phyloP scores from a whole-genome alignment of 805 yeast genomes.

The Ogataea nonfermentans region DNA sequence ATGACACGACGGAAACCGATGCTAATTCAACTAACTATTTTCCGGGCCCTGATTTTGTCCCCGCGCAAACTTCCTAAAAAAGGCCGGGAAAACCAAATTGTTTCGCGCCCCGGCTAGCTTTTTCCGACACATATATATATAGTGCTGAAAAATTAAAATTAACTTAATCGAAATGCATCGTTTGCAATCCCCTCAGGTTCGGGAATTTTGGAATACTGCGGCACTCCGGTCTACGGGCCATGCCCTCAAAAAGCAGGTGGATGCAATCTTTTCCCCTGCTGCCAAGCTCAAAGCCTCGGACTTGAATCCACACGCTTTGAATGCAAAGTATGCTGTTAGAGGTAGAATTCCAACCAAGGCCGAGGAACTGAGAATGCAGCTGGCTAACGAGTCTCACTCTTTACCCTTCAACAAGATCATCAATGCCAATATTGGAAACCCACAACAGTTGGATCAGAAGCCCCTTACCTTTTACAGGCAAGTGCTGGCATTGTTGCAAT shows the following conservation, averaged over 20 bases:
- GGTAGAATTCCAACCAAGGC: constrained; percentile 94
- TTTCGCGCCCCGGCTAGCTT: not conserved
- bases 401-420: constrained; percentile 78
- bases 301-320: constrained; percentile 69
- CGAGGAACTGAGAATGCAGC: constrained; percentile 66
- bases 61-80: constrained; percentile 11
- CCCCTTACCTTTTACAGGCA: constrained; percentile 96
- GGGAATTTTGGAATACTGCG: constrained; percentile 3
- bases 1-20: too few species aligned
- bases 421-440: constrained; percentile 94
- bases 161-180: constrained; percentile 4
- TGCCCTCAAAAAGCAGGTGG: constrained; percentile 10
- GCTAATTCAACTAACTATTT: not conserved
- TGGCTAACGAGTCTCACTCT: constrained; percentile 53
- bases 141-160: not conserved
- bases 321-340: constrained; percentile 94
- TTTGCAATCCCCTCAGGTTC: not conserved
- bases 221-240: constrained; percentile 3
- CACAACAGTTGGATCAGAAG: constrained; percentile 92
- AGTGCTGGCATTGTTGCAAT: constrained; percentile 80
- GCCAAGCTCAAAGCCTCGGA: constrained; percentile 42
- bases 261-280: constrained; percentile 32
- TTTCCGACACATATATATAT: not conserved
- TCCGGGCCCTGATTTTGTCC: not conserved
- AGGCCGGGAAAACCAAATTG: not conserved